Conservation (phyloP, 345 rosid genomes). For the Eucalyptus regnans region DNA sequence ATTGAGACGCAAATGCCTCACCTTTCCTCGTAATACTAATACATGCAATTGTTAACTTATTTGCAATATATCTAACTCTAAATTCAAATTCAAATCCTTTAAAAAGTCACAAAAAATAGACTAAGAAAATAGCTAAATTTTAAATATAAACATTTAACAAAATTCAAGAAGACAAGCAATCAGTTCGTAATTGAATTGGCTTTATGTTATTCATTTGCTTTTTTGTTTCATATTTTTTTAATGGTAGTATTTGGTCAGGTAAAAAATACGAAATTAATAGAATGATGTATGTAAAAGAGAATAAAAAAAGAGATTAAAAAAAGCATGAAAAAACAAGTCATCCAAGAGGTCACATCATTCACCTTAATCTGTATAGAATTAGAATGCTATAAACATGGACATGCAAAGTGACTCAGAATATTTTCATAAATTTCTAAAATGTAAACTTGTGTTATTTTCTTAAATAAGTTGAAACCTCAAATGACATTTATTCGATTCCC, state of each 20-base stretch:
- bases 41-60: not conserved
- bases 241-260: not conserved
- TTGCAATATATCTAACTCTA: not conserved
- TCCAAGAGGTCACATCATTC: not conserved
- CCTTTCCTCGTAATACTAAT: not conserved
- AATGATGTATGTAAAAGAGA: not conserved
- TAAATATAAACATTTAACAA: not conserved
- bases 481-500: not conserved
- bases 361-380: not conserved
- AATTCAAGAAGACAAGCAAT: not conserved
- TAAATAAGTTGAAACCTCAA: not conserved
- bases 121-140: not conserved
- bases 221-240: not conserved
- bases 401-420: not conserved
- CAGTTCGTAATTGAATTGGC: not conserved
- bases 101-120: not conserved
- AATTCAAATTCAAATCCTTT: not conserved
- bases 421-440: not conserved
- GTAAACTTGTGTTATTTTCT: not conserved
- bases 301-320: accelerated
- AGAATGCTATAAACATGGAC: not conserved
- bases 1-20: not conserved
- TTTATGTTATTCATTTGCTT: accelerated
- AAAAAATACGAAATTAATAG: not conserved
- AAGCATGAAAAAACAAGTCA: not conserved